Percentiles rank a stretch among this genome's conserved stretches.
phyloP scores from a whole-genome alignment of 176 grass and related monocot species.

The Puccinellia tenuiflora region DNA sequence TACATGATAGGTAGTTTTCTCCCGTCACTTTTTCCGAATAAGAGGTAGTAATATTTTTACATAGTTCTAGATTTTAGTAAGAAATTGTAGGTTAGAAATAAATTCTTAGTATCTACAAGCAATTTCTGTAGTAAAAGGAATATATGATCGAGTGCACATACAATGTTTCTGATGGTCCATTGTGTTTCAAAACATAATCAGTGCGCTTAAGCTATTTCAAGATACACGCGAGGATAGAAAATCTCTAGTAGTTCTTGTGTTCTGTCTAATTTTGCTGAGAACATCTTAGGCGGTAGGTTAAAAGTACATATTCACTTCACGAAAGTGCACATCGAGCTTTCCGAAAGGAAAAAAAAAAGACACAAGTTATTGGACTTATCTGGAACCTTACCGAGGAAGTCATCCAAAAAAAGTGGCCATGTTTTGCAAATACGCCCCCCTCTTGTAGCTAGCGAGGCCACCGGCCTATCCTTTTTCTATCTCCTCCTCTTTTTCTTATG shows the following conservation, averaged over 20 bases:
- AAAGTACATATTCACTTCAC: slow-evolving; percentile 2
- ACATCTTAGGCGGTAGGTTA: neutral
- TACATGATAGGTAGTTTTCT: too few relatives aligned
- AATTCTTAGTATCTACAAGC: too few relatives aligned
- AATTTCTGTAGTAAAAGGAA: too few relatives aligned
- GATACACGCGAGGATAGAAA: too few relatives aligned
- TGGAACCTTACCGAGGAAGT: slow-evolving; percentile 42
- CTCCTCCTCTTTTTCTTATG: neutral
- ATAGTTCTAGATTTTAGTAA: too few relatives aligned
- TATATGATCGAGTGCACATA: too few relatives aligned
- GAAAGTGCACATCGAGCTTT: slow-evolving; percentile 17
- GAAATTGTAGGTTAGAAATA: too few relatives aligned
- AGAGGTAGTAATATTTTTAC: too few relatives aligned
- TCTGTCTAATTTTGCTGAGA: neutral
- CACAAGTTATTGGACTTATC: slow-evolving; percentile 21
- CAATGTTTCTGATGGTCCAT: too few relatives aligned
- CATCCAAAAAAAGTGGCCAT: slow-evolving; percentile 16
- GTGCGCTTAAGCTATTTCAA: too few relatives aligned
- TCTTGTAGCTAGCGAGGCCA: neutral
- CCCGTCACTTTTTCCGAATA: too few relatives aligned
- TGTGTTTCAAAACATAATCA: too few relatives aligned
- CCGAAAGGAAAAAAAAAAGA: neutral
- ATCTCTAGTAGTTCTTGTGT: neutral
- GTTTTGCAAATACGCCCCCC: slow-evolving; percentile 11
- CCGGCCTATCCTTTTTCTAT: slow-evolving; percentile 5